phyloP scores from a whole-genome alignment of 768 basidiomycete genomes.

The Termitomyces sp. region DNA sequence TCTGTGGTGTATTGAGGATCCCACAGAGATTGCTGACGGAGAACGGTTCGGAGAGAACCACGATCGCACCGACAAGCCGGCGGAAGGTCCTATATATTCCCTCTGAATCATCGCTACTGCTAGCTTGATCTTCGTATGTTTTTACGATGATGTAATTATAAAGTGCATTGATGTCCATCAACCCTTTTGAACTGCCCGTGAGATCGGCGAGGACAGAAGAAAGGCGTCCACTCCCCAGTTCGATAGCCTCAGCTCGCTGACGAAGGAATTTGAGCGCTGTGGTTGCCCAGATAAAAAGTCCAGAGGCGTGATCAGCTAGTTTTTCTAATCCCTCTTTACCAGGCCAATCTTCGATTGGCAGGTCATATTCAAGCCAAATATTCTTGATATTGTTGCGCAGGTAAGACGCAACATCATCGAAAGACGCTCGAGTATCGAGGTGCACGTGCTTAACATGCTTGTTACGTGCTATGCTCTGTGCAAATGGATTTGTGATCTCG shows the following conservation, averaged over 20 bases:
- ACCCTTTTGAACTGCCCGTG: not conserved
- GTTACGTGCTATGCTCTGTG: not conserved
- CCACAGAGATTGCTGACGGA: conserved; percentile 5
- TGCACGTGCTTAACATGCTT: conserved; percentile 10
- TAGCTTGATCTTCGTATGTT: not conserved
- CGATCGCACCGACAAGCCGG: conserved; percentile 12
- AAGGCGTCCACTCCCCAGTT: not conserved
- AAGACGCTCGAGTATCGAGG: conserved; percentile 4
- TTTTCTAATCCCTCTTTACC: not conserved
- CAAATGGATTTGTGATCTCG: conserved; percentile 10
- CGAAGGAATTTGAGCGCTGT: not conserved
- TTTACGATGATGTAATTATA: not conserved
- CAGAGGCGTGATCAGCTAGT: not conserved
- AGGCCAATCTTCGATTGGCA: not conserved
- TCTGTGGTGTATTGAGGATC: conserved; percentile 7
- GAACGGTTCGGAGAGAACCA: conserved; percentile 9
- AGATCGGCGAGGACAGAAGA: not conserved
- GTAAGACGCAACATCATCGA: conserved; percentile 9
- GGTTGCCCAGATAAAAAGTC: conserved; percentile 1
- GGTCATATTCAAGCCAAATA: not conserved
- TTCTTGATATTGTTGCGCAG: conserved; percentile 5
- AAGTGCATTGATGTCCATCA: not conserved
- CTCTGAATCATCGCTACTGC: not conserved
- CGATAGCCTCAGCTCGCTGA: not conserved
- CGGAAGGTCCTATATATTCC: not conserved